Conservation (phyloP, 331 rosid species). For the Malus hybrid region DNA sequence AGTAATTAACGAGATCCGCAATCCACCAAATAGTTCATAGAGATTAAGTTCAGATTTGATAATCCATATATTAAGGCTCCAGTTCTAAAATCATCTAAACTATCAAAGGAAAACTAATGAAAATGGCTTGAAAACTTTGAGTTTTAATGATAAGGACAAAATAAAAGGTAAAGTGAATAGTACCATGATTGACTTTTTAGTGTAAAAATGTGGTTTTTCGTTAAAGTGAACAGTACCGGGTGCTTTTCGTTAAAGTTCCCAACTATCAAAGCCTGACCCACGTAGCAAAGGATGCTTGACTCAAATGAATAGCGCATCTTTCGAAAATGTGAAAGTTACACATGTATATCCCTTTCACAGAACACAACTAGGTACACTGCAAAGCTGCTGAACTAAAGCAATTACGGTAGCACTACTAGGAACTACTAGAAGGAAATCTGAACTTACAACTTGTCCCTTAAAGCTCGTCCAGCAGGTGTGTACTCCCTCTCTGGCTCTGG, state of each 20-base stretch:
- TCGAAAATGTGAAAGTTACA: not conserved
- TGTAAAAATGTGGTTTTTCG: too few species aligned
- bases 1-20: not conserved
- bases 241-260: too few species aligned
- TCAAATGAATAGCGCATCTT: not conserved
- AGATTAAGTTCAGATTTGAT: not conserved
- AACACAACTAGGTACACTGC: not conserved
- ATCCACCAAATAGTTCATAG: not conserved
- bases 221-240: too few species aligned
- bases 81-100: not conserved
- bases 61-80: not conserved
- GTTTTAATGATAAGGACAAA: too few species aligned
- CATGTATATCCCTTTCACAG: not conserved
- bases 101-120: too few species aligned
- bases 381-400: not conserved
- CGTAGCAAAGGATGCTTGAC: not conserved
- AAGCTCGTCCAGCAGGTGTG: slow-evolving; percentile 97
- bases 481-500: slow-evolving; percentile 94
- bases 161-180: too few species aligned
- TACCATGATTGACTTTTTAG: too few species aligned
- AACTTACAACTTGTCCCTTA: slow-evolving; percentile 76
- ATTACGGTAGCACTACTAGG: not conserved
- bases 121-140: too few species aligned
- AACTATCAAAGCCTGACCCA: not conserved
- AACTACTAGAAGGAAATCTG: slow-evolving; percentile 1